These are phyloP conservation scores for Calonectria pteridis DNA, from an alignment of 2,329 filamentous ascomycete species.

Conservation along the genomic window DNA sequence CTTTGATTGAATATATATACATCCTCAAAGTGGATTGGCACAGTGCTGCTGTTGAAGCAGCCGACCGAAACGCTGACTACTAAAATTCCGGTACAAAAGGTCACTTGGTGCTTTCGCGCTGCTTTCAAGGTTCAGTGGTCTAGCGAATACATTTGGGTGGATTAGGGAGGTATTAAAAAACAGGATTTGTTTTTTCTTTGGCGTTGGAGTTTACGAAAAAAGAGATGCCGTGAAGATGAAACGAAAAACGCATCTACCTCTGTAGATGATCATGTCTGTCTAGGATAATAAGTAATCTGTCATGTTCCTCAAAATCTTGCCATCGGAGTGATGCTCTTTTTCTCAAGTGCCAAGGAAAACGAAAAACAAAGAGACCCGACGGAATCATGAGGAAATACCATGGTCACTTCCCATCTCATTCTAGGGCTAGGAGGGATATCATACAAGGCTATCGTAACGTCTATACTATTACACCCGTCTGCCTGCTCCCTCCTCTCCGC, in stretches of 20 bases:
- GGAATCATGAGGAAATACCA: background rate
- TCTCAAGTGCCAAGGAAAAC: background rate
- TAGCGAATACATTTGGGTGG: background rate
- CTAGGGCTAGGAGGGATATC: conserved; percentile 23
- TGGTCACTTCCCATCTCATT: conserved; percentile 9
- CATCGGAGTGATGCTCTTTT: background rate
- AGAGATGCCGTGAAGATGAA: conserved; percentile 8
- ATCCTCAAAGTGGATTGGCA: conserved; percentile 67
- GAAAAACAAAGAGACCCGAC: background rate
- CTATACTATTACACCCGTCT: conserved; percentile 38
- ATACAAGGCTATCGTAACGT: conserved; percentile 37
- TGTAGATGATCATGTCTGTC: background rate
- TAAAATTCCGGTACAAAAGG: conserved; percentile 36
- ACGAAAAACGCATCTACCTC: background rate
- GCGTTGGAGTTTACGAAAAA: background rate
- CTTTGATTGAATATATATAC: conserved; percentile 66
- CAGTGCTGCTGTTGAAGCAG: conserved; percentile 64
- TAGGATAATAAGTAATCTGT: conserved; percentile 9
- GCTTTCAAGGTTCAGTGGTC: background rate
- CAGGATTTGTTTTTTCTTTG: background rate
- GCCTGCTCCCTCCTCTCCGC: conserved; percentile 14
- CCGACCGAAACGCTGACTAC: conserved; percentile 61
- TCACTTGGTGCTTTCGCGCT: background rate
- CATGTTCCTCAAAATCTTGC: background rate
- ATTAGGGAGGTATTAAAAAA: background rate